These are phyloP conservation scores for Saccharomyces jurei DNA, from an alignment of 805 yeast species.

Conservation along the genomic window DNA sequence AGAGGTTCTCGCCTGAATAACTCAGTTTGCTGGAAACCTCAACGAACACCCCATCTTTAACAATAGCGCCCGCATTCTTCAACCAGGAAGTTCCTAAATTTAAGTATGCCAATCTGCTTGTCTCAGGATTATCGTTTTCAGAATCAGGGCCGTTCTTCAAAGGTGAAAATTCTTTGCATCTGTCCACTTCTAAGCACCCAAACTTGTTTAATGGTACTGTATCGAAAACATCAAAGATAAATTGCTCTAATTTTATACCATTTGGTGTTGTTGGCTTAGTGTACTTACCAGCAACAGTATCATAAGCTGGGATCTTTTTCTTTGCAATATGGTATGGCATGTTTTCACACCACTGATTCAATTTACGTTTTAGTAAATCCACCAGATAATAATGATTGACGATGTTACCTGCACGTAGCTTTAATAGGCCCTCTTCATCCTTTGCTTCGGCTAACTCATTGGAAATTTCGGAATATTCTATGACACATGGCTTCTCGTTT, in stretches of 20 bases:
- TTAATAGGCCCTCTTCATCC: slow-evolving; percentile 55
- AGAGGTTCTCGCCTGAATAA: slow-evolving; percentile 68
- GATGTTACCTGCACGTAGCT: slow-evolving; percentile 88
- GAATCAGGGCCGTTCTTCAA: slow-evolving; percentile 85
- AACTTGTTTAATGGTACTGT: slow-evolving; percentile 60
- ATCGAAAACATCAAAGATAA: slow-evolving; percentile 92
- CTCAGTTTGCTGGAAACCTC: slow-evolving; percentile 75
- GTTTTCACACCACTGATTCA: slow-evolving; percentile 61
- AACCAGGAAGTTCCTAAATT: slow-evolving; percentile 71
- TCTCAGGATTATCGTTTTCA: slow-evolving; percentile 74
- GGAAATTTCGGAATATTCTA: slow-evolving; percentile 89
- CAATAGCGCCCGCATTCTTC: slow-evolving; percentile 54
- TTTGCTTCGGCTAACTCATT: slow-evolving; percentile 58
- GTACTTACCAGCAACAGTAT: slow-evolving; percentile 37
- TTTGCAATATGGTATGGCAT: slow-evolving; percentile 93
- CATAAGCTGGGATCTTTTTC: slow-evolving; percentile 70
- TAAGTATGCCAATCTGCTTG: slow-evolving; percentile 62
- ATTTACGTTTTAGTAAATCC: slow-evolving; percentile 49
- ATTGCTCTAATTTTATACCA: slow-evolving; percentile 93
- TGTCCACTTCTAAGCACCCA: slow-evolving; percentile 86
- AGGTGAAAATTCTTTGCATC: slow-evolving; percentile 85
- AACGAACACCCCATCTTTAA: slow-evolving; percentile 42
- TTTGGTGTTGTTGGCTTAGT: slow-evolving; percentile 68
- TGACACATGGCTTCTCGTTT: slow-evolving; percentile 67
- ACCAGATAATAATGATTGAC: slow-evolving; percentile 94